phyloP scores from a whole-genome alignment of 2,329 filamentous ascomycete genomes.

The Apiospora arundinis region DNA sequence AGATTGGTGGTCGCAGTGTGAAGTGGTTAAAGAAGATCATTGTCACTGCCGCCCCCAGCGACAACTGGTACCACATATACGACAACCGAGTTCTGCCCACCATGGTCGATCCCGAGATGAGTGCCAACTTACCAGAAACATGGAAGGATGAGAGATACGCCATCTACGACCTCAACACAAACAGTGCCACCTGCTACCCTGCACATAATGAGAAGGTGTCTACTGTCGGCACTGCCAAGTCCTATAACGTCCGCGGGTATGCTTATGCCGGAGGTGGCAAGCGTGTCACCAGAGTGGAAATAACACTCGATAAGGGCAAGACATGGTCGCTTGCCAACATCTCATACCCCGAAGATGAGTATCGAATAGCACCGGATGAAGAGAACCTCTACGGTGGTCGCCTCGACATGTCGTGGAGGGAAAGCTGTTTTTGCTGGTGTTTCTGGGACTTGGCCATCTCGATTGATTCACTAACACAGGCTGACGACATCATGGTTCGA shows the following conservation, averaged over 20 bases:
- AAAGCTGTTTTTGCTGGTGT: conserved; percentile 88
- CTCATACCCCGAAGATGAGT: conserved; percentile 84
- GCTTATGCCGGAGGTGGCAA: conserved; percentile 90
- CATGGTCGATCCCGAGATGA: conserved; percentile 81
- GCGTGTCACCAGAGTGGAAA: conserved; percentile 79
- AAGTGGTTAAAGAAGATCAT: conserved; percentile 90
- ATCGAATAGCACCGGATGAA: conserved; percentile 66
- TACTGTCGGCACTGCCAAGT: conserved; percentile 52
- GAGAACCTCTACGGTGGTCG: conserved; percentile 75
- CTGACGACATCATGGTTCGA: conserved; percentile 79
- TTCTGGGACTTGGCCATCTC: conserved; percentile 82
- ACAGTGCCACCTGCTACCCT: conserved; percentile 82
- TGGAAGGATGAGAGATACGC: conserved; percentile 92
- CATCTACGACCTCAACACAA: conserved; percentile 90
- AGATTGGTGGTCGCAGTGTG: conserved; percentile 90
- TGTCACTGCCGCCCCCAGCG: conserved; percentile 77
- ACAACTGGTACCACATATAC: conserved; percentile 96
- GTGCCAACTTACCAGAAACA: conserved; percentile 73
- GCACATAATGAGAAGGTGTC: conserved; percentile 74
- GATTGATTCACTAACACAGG: conserved; percentile 63
- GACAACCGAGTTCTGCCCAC: conserved; percentile 92
- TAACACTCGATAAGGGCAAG: conserved; percentile 83
- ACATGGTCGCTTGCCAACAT: conserved; percentile 80
- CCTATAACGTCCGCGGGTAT: conserved; percentile 77
- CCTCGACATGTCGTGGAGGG: conserved; percentile 82